These are phyloP conservation scores for Mollisia scopiformis DNA, from an alignment of 2,329 filamentous ascomycete species.

Conservation along the genomic window DNA sequence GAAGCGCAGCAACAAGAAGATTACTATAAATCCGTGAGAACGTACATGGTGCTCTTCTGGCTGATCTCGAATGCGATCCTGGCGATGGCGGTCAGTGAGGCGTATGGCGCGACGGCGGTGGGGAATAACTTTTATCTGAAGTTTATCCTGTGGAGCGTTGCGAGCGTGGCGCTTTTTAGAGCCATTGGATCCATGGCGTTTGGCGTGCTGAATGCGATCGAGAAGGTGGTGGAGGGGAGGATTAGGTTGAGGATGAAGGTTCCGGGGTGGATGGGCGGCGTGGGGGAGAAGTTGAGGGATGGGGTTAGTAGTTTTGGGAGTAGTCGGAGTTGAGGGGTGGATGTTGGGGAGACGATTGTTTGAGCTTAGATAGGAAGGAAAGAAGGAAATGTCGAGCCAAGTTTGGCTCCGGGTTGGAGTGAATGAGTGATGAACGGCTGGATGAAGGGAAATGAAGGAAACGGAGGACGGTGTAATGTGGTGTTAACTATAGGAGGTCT, in stretches of 20 bases:
- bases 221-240: conserved; percentile 84
- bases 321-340: conserved; percentile 24
- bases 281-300: conserved; percentile 33
- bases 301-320: conserved; percentile 36
- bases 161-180: conserved; percentile 82
- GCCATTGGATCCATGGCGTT: conserved; percentile 82
- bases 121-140: conserved; percentile 87
- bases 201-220: conserved; percentile 80
- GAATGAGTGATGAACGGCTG: neutral
- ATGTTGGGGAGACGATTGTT: neutral
- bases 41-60: conserved; percentile 97
- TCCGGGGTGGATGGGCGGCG: conserved; percentile 33
- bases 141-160: conserved; percentile 93
- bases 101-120: conserved; percentile 73
- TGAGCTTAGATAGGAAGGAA: neutral
- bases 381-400: neutral
- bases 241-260: conserved; percentile 47
- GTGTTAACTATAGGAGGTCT: too few relatives aligned
- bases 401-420: neutral
- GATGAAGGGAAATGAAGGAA: neutral
- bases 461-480: neutral
- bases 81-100: conserved; percentile 89
- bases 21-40: conserved; percentile 96
- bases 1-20: conserved; percentile 93
- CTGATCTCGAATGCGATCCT: conserved; percentile 90